phyloP scores from a whole-genome alignment of 768 basidiomycete species.

The Tylopilus felleus region DNA sequence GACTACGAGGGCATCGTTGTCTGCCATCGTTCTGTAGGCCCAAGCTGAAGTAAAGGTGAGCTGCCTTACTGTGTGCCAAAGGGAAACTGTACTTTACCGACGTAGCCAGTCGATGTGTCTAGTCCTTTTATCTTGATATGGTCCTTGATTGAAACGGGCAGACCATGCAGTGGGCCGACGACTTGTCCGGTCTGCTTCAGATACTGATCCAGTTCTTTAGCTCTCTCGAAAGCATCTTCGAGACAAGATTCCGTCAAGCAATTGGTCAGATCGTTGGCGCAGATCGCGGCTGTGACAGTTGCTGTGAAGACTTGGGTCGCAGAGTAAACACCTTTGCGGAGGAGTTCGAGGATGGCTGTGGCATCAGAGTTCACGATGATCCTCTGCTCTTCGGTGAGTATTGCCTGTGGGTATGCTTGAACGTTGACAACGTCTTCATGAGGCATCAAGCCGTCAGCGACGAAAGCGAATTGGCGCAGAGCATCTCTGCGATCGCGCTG shows the following conservation, averaged over 20 bases:
- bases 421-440: constrained; percentile 13
- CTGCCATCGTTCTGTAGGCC: constrained; percentile 37
- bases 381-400: constrained; percentile 26
- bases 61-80: neutral
- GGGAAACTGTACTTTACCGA: constrained; percentile 10
- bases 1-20: constrained; percentile 43
- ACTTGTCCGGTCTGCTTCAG: constrained; percentile 43
- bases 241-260: constrained; percentile 60
- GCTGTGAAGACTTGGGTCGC: constrained; percentile 27
- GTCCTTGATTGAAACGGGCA: constrained; percentile 46
- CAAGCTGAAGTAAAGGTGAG: constrained; percentile 31
- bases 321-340: constrained; percentile 23
- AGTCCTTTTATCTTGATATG: constrained; percentile 44
- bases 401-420: constrained; percentile 26
- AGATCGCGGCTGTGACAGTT: constrained; percentile 26
- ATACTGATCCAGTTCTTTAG: constrained; percentile 48
- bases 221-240: constrained; percentile 46
- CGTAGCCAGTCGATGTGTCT: constrained; percentile 38
- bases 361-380: constrained; percentile 31
- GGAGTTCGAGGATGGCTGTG: constrained; percentile 22
- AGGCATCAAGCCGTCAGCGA: constrained; percentile 1
- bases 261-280: constrained; percentile 39
- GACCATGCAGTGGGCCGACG: constrained; percentile 44
- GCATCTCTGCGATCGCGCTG: constrained; percentile 20
- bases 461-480: constrained; percentile 9